These are phyloP conservation scores for Ustilago hordei DNA, from an alignment of 1,284 basidiomycete species.

Conservation along the genomic window DNA sequence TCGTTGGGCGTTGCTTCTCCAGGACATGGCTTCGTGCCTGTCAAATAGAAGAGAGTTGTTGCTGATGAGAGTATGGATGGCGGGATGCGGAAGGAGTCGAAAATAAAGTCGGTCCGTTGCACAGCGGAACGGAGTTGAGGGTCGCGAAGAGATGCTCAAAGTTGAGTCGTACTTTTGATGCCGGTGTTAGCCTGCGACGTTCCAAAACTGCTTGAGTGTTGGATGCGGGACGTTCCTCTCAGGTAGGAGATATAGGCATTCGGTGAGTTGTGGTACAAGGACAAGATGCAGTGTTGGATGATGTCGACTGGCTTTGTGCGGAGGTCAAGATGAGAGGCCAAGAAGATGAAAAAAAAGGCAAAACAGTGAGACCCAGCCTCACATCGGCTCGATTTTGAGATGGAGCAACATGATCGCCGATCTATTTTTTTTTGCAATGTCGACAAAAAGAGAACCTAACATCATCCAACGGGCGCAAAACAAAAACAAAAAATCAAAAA, in stretches of 20 bases:
- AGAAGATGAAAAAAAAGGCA: slow-evolving; percentile 4
- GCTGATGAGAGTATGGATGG: neutral
- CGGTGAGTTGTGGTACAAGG: neutral
- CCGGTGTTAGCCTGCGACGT: neutral
- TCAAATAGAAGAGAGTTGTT: neutral
- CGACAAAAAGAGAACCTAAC: neutral
- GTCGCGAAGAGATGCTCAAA: neutral
- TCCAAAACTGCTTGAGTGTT: neutral
- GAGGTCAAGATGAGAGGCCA: neutral
- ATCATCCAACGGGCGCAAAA: neutral
- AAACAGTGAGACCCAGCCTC: neutral
- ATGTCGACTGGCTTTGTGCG: neutral
- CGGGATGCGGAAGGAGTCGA: neutral
- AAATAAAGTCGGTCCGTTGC: neutral
- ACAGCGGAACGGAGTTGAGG: neutral
- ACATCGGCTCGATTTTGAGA: neutral
- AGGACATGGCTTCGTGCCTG: slow-evolving; percentile 52
- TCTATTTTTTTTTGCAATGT: neutral
- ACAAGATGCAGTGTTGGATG: neutral
- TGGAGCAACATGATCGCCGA: neutral
- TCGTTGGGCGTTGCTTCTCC: slow-evolving; percentile 64
- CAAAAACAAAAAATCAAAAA: neutral
- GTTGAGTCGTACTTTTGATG: neutral
- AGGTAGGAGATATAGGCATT: neutral
- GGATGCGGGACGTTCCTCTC: neutral